Conservation (phyloP, 2,329 filamentous ascomycete genomes). For the Microsporum audouinii region DNA sequence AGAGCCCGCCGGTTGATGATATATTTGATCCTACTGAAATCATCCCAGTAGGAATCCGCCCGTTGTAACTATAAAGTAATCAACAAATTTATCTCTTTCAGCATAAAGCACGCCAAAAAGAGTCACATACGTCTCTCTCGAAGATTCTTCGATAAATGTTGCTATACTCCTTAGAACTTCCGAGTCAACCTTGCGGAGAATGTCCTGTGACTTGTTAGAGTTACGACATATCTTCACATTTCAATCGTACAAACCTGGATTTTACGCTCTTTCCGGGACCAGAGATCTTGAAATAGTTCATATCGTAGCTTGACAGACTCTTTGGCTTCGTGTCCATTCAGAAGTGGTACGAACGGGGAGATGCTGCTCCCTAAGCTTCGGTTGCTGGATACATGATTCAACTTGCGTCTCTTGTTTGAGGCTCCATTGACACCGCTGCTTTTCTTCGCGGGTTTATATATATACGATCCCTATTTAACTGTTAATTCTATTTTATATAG, state of each 20-base stretch:
- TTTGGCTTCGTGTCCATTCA: constrained; percentile 29
- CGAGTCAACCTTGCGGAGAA: constrained; percentile 31
- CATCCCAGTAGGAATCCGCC: constrained; percentile 32
- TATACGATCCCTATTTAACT: constrained; percentile 44
- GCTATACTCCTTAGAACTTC: constrained; percentile 29
- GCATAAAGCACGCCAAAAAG: background rate
- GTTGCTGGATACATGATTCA: constrained; percentile 28
- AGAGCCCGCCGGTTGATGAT: constrained; percentile 29
- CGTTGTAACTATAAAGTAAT: constrained; percentile 23
- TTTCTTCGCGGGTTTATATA: constrained; percentile 46
- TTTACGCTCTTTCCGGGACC: constrained; percentile 29
- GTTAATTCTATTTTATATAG: background rate
- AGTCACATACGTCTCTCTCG: constrained; percentile 26
- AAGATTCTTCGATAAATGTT: constrained; percentile 27
- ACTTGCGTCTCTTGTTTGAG: constrained; percentile 45
- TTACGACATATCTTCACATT: background rate
- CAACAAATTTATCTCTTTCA: constrained; percentile 8
- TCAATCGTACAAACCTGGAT: constrained; percentile 25
- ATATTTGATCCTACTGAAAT: constrained; percentile 36
- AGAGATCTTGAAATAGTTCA: constrained; percentile 29
- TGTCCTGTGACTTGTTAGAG: constrained; percentile 12
- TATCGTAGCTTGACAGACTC: constrained; percentile 27
- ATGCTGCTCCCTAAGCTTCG: constrained; percentile 12
- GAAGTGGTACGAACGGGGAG: constrained; percentile 28
- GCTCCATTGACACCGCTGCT: constrained; percentile 33